phyloP scores from a whole-genome alignment of 495 filamentous ascomycete species.

The Parachaetomium inaequale region DNA sequence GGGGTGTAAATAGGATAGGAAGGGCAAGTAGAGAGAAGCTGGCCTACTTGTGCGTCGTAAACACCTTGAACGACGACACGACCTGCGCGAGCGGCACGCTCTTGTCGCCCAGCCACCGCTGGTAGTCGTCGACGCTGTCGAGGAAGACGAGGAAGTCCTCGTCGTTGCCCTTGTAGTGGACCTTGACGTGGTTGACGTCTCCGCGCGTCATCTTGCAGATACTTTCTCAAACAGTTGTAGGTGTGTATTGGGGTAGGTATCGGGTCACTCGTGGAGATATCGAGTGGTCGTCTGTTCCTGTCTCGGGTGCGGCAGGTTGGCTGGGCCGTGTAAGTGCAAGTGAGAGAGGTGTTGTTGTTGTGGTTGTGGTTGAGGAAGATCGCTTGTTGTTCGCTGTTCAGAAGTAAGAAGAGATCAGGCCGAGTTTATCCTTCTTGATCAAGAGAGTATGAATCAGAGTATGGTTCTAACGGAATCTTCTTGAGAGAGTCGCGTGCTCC shows the following conservation, averaged over 20 bases:
- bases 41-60: constrained; percentile 83
- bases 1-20: not conserved
- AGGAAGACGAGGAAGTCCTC: constrained; percentile 93
- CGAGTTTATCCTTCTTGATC: not conserved
- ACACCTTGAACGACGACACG: constrained; percentile 85
- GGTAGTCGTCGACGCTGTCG: constrained; percentile 64
- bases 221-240: too few species aligned
- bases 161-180: constrained; percentile 82
- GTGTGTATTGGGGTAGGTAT: not conserved
- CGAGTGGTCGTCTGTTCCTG: not conserved
- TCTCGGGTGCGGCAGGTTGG: too few species aligned
- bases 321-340: not conserved
- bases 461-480: not conserved
- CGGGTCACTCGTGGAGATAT: not conserved
- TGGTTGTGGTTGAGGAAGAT: not conserved
- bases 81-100: constrained; percentile 77
- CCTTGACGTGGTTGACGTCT: constrained; percentile 69
- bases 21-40: constrained; percentile 12
- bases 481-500: not conserved
- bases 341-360: not conserved
- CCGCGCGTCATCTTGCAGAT: constrained; percentile 78
- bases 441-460: not conserved
- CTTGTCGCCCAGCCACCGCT: constrained; percentile 81
- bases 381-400: not conserved
- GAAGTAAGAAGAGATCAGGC: not conserved